These are phyloP conservation scores for Arachnomyces sp. DNA, from an alignment of 2,329 filamentous ascomycete genomes.

Conservation along the genomic window DNA sequence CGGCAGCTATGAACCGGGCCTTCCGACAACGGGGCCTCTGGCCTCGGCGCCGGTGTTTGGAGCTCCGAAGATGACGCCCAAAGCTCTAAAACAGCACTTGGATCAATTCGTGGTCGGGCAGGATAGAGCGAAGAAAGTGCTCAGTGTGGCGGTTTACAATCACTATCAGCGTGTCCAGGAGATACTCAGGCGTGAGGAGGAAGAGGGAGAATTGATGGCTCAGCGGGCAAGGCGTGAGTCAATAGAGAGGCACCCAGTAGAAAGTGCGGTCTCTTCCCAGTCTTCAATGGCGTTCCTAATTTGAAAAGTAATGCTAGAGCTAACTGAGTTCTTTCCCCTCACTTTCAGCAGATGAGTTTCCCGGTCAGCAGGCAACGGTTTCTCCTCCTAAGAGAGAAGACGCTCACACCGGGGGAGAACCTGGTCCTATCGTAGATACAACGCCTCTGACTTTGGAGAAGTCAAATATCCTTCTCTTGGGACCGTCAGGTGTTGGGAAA, in stretches of 20 bases:
- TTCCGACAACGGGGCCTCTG: constrained; percentile 56
- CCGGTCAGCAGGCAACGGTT: constrained; percentile 51
- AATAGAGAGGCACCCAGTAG: constrained; percentile 62
- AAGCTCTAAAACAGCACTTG: constrained; percentile 72
- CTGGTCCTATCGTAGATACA: constrained; percentile 43
- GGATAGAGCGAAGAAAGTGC: constrained; percentile 81
- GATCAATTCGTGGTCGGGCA: constrained; percentile 97
- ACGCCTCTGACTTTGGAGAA: constrained; percentile 75
- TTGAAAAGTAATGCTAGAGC: not conserved
- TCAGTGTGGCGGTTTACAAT: constrained; percentile 90
- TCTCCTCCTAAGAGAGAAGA: constrained; percentile 20
- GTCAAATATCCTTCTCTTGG: constrained; percentile 84
- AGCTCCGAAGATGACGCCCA: constrained; percentile 51
- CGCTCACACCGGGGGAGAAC: constrained; percentile 18
- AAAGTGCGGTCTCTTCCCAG: constrained; percentile 52
- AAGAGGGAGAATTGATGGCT: constrained; percentile 64
- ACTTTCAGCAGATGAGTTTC: constrained; percentile 48
- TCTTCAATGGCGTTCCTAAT: not conserved
- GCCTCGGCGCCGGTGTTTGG: constrained; percentile 50
- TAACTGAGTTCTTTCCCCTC: not conserved
- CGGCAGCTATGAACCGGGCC: constrained; percentile 53
- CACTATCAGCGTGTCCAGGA: constrained; percentile 86
- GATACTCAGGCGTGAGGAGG: constrained; percentile 64
- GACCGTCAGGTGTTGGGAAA: constrained; percentile 91
- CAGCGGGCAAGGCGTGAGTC: constrained; percentile 65